Evolutionary conservation across 75 land plant species (phyloP).

Genomic region (Pseudotsuga menziesii): DNA sequence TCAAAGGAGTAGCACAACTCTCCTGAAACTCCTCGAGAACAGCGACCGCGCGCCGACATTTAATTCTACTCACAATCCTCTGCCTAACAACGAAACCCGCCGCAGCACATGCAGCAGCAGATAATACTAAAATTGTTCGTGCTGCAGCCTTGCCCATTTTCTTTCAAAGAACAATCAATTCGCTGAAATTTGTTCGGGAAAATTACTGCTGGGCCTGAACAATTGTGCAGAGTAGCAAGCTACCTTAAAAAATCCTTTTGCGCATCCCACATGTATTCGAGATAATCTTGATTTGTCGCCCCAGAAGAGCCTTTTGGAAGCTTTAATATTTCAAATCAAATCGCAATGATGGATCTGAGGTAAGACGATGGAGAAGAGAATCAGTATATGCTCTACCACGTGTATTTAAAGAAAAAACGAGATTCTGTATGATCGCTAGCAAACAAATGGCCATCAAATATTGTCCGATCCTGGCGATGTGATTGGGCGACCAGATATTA

Average conservation of each 20-base stretch:
- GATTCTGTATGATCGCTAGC: neutral
- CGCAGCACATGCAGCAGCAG: slow-evolving; percentile 31
- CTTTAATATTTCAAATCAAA: too few species aligned
- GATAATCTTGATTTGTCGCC: neutral
- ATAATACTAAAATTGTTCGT: slow-evolving; percentile 18
- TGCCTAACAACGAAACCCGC: slow-evolving; percentile 24
- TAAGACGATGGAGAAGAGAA: neutral
- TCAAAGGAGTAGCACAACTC: slow-evolving; percentile 24
- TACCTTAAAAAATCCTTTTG: neutral
- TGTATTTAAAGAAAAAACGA: neutral
- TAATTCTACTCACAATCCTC: slow-evolving; percentile 12
- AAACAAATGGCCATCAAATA: slow-evolving; percentile 1
- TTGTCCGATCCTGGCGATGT: neutral
- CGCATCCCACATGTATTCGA: neutral
- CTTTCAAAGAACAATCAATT: neutral
- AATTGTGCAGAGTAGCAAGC: neutral
- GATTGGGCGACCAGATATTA: neutral
- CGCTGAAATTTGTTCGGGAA: too few species aligned
- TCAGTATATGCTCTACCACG: neutral
- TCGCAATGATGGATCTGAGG: neutral
- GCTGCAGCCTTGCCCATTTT: slow-evolving; percentile 17
- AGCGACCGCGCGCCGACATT: slow-evolving; percentile 7
- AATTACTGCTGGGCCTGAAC: neutral
- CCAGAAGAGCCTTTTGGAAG: neutral
- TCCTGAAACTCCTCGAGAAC: slow-evolving; percentile 27